Base-by-base conservation (phyloP, 129 eudicot genomes). In the Arctium lappa region DNA sequence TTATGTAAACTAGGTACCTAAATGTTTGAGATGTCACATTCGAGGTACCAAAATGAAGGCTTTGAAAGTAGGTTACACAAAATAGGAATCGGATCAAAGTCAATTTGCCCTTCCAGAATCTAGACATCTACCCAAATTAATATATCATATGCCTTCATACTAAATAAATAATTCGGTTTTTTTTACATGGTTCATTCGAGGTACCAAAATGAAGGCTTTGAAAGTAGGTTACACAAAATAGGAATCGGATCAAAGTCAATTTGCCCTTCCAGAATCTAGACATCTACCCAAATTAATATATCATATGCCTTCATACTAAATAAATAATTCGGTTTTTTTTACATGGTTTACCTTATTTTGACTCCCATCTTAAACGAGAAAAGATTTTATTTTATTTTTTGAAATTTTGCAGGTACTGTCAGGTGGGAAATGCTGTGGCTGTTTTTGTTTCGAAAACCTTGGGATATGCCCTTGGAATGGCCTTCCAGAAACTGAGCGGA, bases 361-460 rank as follows among this genome's bases (percentile, higher is more conserved):
- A 22, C 32, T 27, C 71, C 34, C 15, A 9, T 60, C 16, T 5
- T 60, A 16, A n/a, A 36, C 15, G 31, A 39, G 2, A 75, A 65
- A 84, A 37, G 62, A 74, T 40, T 2, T 60, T 8, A 0, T 27
- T 12, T 22, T 22, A 22, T 22, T 22, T 22, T 22, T 37, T 78
- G 70, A 36, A 82, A 44, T 10, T 56, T 42, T 56, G 63, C 88
- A 92, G 97, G 88, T 92, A 94, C 74, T 82, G 98, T 72, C 98
- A 94, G 80, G 93, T 94, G 42, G 98, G 98, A 81, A 92, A 94
- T 81, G 98, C 98, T 0, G 98, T 94, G 71, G 90, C 97, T 8
- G 84, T 94, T 85, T 90, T 94, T 6, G 97, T 94, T 74, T 91
- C 92, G 16, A 85, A 89, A 74, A 96, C 96, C 31, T 82, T 94